phyloP scores from a whole-genome alignment of 306 rosid genomes.

The Inga leiocalycina region DNA sequence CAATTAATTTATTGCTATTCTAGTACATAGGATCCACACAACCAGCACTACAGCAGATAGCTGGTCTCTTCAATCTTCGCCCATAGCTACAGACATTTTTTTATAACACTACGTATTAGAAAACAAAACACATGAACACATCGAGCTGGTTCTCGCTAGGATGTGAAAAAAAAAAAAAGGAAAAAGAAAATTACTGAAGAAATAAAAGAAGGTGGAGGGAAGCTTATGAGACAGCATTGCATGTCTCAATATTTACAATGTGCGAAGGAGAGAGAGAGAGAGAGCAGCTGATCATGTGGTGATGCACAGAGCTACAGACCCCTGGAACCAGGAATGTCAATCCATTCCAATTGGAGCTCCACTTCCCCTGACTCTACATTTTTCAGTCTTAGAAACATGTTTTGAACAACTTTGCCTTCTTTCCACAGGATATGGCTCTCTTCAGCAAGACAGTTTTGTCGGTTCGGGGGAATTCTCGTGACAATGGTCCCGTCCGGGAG shows the following conservation, averaged over 20 bases:
- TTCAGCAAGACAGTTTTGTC: conserved; percentile 73
- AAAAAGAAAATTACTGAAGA: neutral
- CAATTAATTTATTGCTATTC: neutral
- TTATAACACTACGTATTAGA: neutral
- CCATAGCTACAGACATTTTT: neutral
- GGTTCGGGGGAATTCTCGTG: neutral
- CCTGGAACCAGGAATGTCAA: conserved; percentile 7
- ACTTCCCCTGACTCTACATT: conserved; percentile 90
- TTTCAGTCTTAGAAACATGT: conserved; percentile 71
- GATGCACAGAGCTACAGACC: neutral
- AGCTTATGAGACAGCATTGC: neutral
- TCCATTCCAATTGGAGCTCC: conserved; percentile 77
- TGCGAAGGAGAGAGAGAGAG: neutral
- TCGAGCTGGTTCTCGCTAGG: neutral
- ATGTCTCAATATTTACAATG: neutral
- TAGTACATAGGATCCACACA: neutral
- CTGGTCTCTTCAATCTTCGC: neutral
- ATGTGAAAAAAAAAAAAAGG: neutral
- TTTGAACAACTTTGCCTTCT: conserved; percentile 61
- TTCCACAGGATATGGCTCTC: conserved; percentile 66
- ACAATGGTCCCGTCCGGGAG: conserved; percentile 60
- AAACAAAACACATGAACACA: neutral
- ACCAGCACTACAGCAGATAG: neutral
- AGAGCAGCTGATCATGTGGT: neutral
- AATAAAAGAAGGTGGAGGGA: neutral